These are phyloP conservation scores for Tricholoma furcatifolium DNA, from an alignment of 768 basidiomycete genomes.

Conservation along the genomic window DNA sequence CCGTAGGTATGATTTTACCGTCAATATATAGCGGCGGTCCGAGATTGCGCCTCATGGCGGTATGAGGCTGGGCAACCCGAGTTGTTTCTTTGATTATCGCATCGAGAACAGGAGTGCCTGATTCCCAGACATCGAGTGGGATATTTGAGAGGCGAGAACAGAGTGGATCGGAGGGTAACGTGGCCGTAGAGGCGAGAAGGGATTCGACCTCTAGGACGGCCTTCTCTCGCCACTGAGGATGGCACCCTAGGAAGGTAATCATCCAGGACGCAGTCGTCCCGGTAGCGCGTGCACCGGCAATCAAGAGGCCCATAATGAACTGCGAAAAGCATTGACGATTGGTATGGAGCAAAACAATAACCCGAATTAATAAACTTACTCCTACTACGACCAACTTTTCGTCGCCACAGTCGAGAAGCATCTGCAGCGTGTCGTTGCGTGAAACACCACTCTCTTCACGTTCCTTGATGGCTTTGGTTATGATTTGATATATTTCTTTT, in stretches of 20 bases:
- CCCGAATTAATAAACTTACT: constrained; percentile 37
- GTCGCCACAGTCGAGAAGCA: constrained; percentile 70
- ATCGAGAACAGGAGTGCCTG: constrained; percentile 67
- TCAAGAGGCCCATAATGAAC: constrained; percentile 82
- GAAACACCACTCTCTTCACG: constrained; percentile 56
- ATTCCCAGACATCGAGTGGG: constrained; percentile 71
- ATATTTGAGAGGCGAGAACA: constrained; percentile 53
- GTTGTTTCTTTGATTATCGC: constrained; percentile 75
- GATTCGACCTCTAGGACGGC: constrained; percentile 59
- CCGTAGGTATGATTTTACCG: constrained; percentile 67
- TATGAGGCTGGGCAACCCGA: constrained; percentile 76
- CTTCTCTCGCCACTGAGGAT: constrained; percentile 62
- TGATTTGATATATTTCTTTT: constrained; percentile 73
- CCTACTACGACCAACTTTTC: constrained; percentile 69
- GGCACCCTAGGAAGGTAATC: constrained; percentile 66
- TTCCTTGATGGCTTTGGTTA: constrained; percentile 53
- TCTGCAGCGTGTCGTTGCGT: constrained; percentile 68
- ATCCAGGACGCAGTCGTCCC: constrained; percentile 81
- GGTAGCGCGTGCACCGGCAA: constrained; percentile 79
- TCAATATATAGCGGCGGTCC: constrained; percentile 71
- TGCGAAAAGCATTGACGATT: constrained; percentile 22
- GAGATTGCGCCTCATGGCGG: constrained; percentile 77
- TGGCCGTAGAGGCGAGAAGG: constrained; percentile 43
- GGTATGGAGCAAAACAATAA: not conserved
- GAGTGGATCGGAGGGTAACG: constrained; percentile 28